Percentiles rank a stretch among this genome's conserved stretches.
phyloP scores from a whole-genome alignment of 1,284 basidiomycete species.

The Leccinum insigne region DNA sequence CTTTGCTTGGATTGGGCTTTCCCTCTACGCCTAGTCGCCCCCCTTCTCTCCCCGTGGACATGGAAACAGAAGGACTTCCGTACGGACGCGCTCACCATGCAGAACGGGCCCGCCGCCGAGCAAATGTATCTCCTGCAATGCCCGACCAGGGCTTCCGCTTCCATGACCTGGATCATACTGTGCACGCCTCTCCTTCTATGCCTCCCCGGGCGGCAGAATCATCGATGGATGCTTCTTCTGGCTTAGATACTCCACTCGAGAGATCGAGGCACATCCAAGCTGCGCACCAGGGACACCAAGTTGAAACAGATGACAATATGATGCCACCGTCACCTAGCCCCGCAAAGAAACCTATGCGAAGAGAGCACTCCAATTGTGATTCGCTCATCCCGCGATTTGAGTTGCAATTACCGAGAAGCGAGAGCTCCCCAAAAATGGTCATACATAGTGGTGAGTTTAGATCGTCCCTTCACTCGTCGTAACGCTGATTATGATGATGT shows the following conservation, averaged over 20 bases:
- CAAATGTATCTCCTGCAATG: constrained; percentile 28
- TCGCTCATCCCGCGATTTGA: constrained; percentile 47
- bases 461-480: background rate
- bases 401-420: constrained; percentile 14
- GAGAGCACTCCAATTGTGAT: constrained; percentile 21
- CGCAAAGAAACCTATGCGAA: constrained; percentile 36
- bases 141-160: constrained; percentile 23
- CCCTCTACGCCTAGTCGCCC: constrained; percentile 30
- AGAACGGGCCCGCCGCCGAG: constrained; percentile 41
- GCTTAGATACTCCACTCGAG: constrained; percentile 43
- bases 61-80: constrained; percentile 65
- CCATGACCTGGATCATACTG: constrained; percentile 5
- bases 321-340: constrained; percentile 67
- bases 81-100: constrained; percentile 71
- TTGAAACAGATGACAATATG: constrained; percentile 47
- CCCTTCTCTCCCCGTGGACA: constrained; percentile 39
- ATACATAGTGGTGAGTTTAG: constrained; percentile 15
- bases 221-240: constrained; percentile 22
- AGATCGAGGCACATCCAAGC: constrained; percentile 51
- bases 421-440: constrained; percentile 25
- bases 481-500: constrained; percentile 1
- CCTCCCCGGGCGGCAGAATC: constrained; percentile 21
- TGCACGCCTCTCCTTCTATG: constrained; percentile 21
- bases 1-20: constrained; percentile 27
- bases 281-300: constrained; percentile 35